Evolutionary conservation across 1,284 basidiomycete genomes (phyloP).

Genomic region (Leccinum insigne): DNA sequence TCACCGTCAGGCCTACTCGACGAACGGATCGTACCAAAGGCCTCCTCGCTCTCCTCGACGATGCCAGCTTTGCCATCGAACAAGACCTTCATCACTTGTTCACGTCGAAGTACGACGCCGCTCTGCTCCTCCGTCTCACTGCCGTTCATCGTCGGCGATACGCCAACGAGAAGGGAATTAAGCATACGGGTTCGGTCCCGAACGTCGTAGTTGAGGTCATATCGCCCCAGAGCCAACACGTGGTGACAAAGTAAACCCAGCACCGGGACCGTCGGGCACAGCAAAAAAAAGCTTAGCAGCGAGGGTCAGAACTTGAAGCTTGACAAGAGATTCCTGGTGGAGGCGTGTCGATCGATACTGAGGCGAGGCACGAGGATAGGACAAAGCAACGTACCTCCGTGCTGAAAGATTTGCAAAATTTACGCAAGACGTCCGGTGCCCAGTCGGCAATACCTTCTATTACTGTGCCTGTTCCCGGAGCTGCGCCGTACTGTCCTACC

Average conservation of each 20-base stretch:
- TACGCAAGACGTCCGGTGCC: constrained; percentile 86
- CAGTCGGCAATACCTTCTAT: constrained; percentile 59
- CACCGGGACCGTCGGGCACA: constrained; percentile 57
- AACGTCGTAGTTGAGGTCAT: constrained; percentile 86
- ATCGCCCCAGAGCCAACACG: constrained; percentile 82
- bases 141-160: constrained; percentile 37
- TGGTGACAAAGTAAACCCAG: constrained; percentile 65
- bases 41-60: constrained; percentile 37
- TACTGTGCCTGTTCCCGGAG: constrained; percentile 34
- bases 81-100: constrained; percentile 79
- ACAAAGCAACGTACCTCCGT: constrained; percentile 53
- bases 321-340: constrained; percentile 64
- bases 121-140: constrained; percentile 39
- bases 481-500: constrained; percentile 80
- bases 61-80: constrained; percentile 69
- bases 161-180: constrained; percentile 57
- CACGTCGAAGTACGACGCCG: constrained; percentile 77
- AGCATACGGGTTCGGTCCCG: constrained; percentile 87
- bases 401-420: constrained; percentile 70
- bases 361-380: not conserved
- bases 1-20: not conserved
- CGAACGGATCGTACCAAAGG: constrained; percentile 21
- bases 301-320: constrained; percentile 82
- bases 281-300: constrained; percentile 80
- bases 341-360: not conserved